Conservation (phyloP, 1,139 yeast genomes). For the Pichia kudriavzevii region DNA sequence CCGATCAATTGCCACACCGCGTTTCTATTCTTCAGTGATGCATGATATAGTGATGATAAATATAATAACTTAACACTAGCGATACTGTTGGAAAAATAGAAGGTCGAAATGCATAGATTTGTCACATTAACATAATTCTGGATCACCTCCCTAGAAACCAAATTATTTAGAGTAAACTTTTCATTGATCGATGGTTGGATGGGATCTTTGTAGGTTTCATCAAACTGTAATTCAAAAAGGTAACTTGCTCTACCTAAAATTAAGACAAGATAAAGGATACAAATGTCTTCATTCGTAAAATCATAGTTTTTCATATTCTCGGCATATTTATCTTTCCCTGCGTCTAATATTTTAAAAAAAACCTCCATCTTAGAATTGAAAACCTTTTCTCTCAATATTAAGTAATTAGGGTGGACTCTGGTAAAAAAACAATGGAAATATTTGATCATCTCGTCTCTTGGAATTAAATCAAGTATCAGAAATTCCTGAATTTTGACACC, state of each 20-base stretch:
- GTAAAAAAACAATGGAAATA: conserved; percentile 30
- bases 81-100: conserved; percentile 29
- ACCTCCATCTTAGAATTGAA: too few species aligned
- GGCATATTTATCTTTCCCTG: conserved; percentile 1
- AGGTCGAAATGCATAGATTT: conserved; percentile 30
- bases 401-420: not conserved
- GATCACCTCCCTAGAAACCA: conserved; percentile 8
- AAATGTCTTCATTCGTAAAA: conserved; percentile 24
- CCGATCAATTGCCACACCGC: conserved; percentile 33
- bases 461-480: conserved; percentile 23
- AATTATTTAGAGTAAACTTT: conserved; percentile 1
- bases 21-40: conserved; percentile 32
- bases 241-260: conserved; percentile 25
- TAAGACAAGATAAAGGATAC: conserved; percentile 34
- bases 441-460: conserved; percentile 24
- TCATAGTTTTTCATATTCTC: conserved; percentile 1
- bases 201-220: too few species aligned
- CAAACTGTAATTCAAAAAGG: conserved; percentile 1
- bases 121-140: conserved; percentile 27
- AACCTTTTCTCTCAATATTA: conserved; percentile 30
- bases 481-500: conserved; percentile 19
- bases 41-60: conserved; percentile 30
- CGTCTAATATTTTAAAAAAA: conserved; percentile 16
- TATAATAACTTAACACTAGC: conserved; percentile 31
- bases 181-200: too few species aligned